Conservation (phyloP, 805 yeast genomes). For the Kuraishia hungarica region DNA sequence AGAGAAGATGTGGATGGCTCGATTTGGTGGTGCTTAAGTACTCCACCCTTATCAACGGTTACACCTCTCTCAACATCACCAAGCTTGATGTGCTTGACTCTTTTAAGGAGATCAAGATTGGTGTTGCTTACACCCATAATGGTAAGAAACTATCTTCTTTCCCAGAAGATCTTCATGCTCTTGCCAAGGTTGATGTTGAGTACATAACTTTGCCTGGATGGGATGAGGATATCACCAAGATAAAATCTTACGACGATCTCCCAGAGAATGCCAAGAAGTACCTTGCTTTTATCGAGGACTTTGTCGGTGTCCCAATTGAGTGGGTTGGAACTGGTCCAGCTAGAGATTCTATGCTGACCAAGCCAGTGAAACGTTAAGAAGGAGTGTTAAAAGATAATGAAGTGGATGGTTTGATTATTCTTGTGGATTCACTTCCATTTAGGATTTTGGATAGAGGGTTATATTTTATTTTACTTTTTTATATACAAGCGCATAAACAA, state of each 20-base stretch:
- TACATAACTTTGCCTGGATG: slow-evolving; percentile 93
- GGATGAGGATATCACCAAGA: slow-evolving; percentile 72
- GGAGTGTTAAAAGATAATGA: neutral
- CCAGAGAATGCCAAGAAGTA: slow-evolving; percentile 86
- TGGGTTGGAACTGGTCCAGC: slow-evolving; percentile 99
- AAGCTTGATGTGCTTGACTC: slow-evolving; percentile 92
- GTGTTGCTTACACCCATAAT: slow-evolving; percentile 69
- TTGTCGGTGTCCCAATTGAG: slow-evolving; percentile 72
- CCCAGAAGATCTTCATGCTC: slow-evolving; percentile 83
- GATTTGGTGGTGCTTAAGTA: slow-evolving; percentile 92
- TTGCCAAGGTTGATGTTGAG: slow-evolving; percentile 88
- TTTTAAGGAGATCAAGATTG: slow-evolving; percentile 83
- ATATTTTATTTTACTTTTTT: too few species aligned
- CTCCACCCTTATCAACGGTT: slow-evolving; percentile 88
- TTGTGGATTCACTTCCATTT: neutral
- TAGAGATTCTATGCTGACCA: slow-evolving; percentile 83
- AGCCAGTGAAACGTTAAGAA: slow-evolving; percentile 13
- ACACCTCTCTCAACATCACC: slow-evolving; percentile 89
- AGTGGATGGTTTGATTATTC: neutral
- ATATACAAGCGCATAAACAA: neutral
- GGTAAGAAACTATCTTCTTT: slow-evolving; percentile 71
- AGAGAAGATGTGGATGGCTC: slow-evolving; percentile 99
- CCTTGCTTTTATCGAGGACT: slow-evolving; percentile 79
- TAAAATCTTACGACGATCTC: slow-evolving; percentile 63
- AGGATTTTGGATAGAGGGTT: neutral